Evolutionary conservation across 179 eudicot species (phyloP).

Genomic region (Spinacia oleracea): DNA sequence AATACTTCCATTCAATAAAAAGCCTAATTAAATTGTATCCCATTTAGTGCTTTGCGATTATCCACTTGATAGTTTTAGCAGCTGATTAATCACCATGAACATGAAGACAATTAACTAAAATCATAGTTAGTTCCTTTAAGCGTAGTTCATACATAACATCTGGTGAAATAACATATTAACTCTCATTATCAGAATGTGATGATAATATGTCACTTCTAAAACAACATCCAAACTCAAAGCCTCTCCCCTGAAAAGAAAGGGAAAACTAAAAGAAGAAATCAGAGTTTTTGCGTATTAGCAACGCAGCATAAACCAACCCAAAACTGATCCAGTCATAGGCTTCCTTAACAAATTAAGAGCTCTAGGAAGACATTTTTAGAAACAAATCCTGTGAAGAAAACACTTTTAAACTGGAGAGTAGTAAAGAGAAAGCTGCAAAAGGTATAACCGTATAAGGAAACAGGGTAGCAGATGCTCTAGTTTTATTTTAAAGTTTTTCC

Average conservation of each 20-base stretch:
- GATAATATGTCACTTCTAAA: neutral
- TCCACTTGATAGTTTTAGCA: neutral
- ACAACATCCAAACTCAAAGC: neutral
- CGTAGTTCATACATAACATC: neutral
- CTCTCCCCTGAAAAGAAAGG: neutral
- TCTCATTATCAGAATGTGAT: neutral
- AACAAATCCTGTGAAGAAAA: neutral
- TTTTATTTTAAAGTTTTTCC: neutral
- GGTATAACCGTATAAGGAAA: neutral
- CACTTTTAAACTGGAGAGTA: neutral
- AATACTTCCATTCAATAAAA: neutral
- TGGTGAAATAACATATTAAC: neutral
- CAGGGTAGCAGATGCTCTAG: neutral
- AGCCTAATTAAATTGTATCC: neutral
- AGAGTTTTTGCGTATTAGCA: neutral
- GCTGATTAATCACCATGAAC: neutral
- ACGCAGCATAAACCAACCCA: neutral
- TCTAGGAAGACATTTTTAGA: neutral
- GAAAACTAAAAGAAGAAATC: neutral
- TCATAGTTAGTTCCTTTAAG: neutral
- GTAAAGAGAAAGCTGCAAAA: neutral
- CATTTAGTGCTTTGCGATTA: neutral
- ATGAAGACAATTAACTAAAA: neutral
- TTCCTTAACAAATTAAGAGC: neutral
- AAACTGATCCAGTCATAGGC: neutral